Percentiles rank a stretch among this genome's conserved stretches.
Conservation (phyloP, 1,284 basidiomycete species). For the Pseudozyma thailandica region DNA sequence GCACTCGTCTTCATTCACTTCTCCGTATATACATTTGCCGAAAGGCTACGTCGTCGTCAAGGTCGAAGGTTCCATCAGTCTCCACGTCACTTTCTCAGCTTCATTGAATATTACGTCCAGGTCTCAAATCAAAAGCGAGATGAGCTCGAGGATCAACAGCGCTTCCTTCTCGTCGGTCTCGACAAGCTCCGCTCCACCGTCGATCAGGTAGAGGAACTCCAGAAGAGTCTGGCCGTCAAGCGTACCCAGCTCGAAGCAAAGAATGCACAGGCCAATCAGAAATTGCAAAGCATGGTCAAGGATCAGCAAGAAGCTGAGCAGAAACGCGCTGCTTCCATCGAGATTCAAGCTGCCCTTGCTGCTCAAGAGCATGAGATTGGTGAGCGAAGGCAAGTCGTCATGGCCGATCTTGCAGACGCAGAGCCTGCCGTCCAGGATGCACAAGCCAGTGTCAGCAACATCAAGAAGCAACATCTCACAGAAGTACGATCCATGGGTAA, state of each 20-base stretch:
- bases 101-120: constrained; percentile 97
- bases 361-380: constrained; percentile 90
- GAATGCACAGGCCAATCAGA: constrained; percentile 93
- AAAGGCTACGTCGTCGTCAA: constrained; percentile 86
- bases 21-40: constrained; percentile 88
- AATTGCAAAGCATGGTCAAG: constrained; percentile 95
- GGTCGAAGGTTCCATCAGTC: constrained; percentile 97
- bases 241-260: constrained; percentile 91
- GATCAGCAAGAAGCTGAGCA: constrained; percentile 99
- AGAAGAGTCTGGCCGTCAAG: constrained; percentile 94
- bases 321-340: constrained; percentile 94
- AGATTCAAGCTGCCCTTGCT: constrained; percentile 91
- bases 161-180: constrained; percentile 96
- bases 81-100: constrained; percentile 96
- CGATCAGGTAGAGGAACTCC: constrained; percentile 78
- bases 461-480: constrained; percentile 94
- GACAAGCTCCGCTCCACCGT: constrained; percentile 97
- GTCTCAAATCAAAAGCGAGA: constrained; percentile 98
- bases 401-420: constrained; percentile 94
- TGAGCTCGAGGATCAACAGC: constrained; percentile 97
- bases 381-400: constrained; percentile 86
- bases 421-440: constrained; percentile 97
- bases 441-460: constrained; percentile 93
- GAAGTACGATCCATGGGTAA: constrained; percentile 99
- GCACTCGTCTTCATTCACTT: constrained; percentile 92